Evolutionary conservation across 805 yeast species (phyloP).

Genomic region (Wickerhamia fluorescens): DNA sequence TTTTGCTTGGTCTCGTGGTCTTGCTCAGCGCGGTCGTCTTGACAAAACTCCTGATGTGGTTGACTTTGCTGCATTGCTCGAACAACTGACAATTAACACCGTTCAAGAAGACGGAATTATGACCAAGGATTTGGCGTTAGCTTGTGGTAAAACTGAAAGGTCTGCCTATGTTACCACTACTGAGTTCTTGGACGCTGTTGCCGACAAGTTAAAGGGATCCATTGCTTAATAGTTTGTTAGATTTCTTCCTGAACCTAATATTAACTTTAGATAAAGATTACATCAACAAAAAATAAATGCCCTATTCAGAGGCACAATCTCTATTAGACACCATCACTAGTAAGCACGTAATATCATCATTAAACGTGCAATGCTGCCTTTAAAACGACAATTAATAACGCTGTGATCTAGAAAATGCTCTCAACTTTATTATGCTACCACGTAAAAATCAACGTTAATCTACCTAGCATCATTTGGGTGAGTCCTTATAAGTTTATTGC

Average conservation of each 20-base stretch:
- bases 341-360: too few relatives aligned
- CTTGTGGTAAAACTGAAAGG: conserved; percentile 81
- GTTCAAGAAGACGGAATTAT: conserved; percentile 78
- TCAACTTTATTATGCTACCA: too few relatives aligned
- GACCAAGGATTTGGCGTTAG: conserved; percentile 95
- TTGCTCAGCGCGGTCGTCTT: conserved; percentile 84
- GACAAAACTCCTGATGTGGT: conserved; percentile 83
- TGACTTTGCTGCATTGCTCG: conserved; percentile 70
- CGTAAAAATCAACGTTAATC: too few relatives aligned
- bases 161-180: conserved; percentile 81
- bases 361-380: too few relatives aligned
- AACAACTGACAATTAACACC: conserved; percentile 79
- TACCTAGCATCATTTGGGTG: too few relatives aligned
- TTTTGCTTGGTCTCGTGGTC: conserved; percentile 94
- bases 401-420: too few relatives aligned
- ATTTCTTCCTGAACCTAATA: background rate
- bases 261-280: too few relatives aligned
- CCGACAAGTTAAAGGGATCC: conserved; percentile 43
- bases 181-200: conserved; percentile 82
- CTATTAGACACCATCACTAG: too few relatives aligned
- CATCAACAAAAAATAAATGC: too few relatives aligned
- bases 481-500: too few relatives aligned
- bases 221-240: background rate
- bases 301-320: too few relatives aligned
- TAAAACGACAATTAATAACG: too few relatives aligned